Conservation (phyloP, 202 grass and related monocot species). For the Brachypodium distachyon region DNA sequence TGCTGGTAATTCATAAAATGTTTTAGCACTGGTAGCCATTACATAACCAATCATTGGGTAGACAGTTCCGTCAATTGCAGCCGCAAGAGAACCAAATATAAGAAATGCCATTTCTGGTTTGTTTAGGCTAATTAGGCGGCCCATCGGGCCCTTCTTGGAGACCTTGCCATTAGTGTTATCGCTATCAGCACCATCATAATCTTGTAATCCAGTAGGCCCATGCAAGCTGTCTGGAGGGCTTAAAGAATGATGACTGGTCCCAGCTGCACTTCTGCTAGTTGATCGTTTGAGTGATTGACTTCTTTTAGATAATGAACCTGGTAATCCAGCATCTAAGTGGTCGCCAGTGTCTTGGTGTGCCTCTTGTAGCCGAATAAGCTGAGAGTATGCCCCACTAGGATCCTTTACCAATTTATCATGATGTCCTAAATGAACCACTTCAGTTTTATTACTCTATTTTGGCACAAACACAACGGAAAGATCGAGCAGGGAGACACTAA, state of each 20-base stretch:
- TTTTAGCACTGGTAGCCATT: slow-evolving; percentile 55
- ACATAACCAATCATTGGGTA: slow-evolving; percentile 50
- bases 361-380: slow-evolving; percentile 64
- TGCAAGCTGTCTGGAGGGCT: neutral
- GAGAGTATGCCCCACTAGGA: slow-evolving; percentile 50
- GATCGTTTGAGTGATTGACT: slow-evolving; percentile 28
- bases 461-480: neutral
- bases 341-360: slow-evolving; percentile 1
- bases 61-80: slow-evolving; percentile 47
- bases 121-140: slow-evolving; percentile 53
- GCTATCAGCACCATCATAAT: slow-evolving; percentile 11
- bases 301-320: slow-evolving; percentile 14
- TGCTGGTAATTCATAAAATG: slow-evolving; percentile 52
- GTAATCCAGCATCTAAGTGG: slow-evolving; percentile 6
- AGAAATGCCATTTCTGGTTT: slow-evolving; percentile 48
- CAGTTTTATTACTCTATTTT: neutral
- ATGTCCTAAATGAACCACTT: slow-evolving; percentile 24
- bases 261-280: slow-evolving; percentile 30
- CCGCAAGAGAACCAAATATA: slow-evolving; percentile 39
- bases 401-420: slow-evolving; percentile 54
- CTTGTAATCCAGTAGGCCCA: slow-evolving; percentile 11
- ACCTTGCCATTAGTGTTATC: neutral
- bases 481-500: neutral
- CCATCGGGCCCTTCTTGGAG: slow-evolving; percentile 29
- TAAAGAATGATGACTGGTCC: slow-evolving; percentile 30